Percentiles rank a stretch among this genome's conserved stretches.
Evolutionary conservation across 768 basidiomycete genomes (phyloP).

Genomic region (Clathrus columnatus): DNA sequence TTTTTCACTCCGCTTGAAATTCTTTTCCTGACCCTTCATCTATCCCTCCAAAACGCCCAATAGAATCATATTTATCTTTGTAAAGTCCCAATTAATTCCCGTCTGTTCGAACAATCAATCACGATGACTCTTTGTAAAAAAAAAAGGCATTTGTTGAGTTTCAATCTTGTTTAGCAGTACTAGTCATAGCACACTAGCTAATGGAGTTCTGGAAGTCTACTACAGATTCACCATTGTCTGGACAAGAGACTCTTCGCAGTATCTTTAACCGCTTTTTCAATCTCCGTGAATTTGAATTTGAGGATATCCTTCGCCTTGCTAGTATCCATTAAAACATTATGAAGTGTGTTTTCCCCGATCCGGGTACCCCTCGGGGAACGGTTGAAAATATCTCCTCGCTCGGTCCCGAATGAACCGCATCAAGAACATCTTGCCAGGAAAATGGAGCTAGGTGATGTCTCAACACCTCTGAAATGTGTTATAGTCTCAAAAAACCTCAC

Average conservation of each 20-base stretch:
- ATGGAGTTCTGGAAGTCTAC: too few species aligned
- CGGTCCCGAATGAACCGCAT: constrained; percentile 3
- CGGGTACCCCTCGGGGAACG: constrained; percentile 7
- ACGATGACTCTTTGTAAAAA: too few species aligned
- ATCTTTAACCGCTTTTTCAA: constrained; percentile 25
- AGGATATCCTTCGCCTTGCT: constrained; percentile 24
- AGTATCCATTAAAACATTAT: constrained; percentile 20
- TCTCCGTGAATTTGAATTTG: constrained; percentile 24
- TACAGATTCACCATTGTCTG: constrained; percentile 4
- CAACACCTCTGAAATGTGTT: neutral
- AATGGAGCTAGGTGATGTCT: neutral
- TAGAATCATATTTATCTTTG: too few species aligned
- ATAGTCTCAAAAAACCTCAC: constrained; percentile 11
- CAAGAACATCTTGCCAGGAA: constrained; percentile 4
- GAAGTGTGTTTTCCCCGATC: neutral
- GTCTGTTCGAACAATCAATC: too few species aligned
- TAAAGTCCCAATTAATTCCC: too few species aligned
- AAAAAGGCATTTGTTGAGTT: too few species aligned
- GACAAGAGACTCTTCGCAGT: neutral
- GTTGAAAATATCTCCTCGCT: constrained; percentile 13
- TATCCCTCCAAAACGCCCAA: too few species aligned
- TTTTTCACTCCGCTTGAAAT: too few species aligned
- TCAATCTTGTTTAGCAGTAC: too few species aligned
- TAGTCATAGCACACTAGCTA: too few species aligned
- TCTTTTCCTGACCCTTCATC: too few species aligned